Base-by-base conservation (phyloP, 306 rosid genomes). In the Begonia loranthoides region DNA sequence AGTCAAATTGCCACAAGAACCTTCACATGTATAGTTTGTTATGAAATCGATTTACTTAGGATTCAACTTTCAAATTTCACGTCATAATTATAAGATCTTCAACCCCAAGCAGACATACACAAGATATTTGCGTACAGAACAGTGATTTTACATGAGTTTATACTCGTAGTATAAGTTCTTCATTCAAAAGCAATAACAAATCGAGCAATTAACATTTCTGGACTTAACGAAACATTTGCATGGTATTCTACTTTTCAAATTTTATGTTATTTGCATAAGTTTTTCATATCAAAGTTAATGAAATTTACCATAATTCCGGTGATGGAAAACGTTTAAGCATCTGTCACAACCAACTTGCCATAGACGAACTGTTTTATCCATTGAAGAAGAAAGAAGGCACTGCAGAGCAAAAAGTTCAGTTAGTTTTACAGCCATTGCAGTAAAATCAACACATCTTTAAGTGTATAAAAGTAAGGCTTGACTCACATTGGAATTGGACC, bases 401-500 rank as follows among this genome's bases (percentile, higher is more conserved):
- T 86, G 88, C 79, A 72, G 22, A 3, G 60, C 22, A 67, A 69
- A 41, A 44, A 68, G 0, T 28, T 28, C 36, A 4, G 36, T 28
- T 28, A 28, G 36, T 28, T 28, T 28, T 28, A 28, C 36, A 28
- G 4, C 36, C 36, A 28, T 28, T 28, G 36, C 36, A 28, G 36
- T 4, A 28, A 28, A 28, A 24, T 0, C 9, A 28, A 4, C 36
- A 28, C 1, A 5, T 28, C 36, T 28, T 28, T 28, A 28, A 28
- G 36, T 28, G 36, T 39, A 22, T n/a, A 41, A 65, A 15, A 9
- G 19, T 28, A 28, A 38, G 14, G 9, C 45, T 49, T 59, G 17
- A 4, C 99, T 90, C 72, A 86, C 99, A 52, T 82, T 80, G 24
- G 95, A 85, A 76, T 52, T 68, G 47, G 94, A 86, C 99, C 95